Evolutionary conservation across 1,284 basidiomycete genomes (phyloP).

Genomic region (Coniophora puteana): DNA sequence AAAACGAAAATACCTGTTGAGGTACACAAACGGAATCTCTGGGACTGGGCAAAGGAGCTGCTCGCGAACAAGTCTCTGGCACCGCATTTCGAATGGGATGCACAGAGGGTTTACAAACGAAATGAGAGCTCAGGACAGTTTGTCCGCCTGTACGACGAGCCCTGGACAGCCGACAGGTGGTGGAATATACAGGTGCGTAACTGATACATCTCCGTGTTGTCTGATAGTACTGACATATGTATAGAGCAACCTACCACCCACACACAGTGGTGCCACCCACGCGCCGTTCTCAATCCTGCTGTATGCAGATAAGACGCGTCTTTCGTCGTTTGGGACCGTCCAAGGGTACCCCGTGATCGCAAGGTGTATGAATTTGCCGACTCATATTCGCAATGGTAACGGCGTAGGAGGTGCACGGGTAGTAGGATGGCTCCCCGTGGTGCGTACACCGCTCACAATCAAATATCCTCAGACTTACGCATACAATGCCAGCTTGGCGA

Average conservation of each 20-base stretch:
- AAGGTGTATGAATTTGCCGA: conserved; percentile 31
- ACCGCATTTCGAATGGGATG: conserved; percentile 25
- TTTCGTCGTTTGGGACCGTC: conserved; percentile 14
- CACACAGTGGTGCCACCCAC: neutral
- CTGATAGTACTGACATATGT: neutral
- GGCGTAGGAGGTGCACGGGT: conserved; percentile 33
- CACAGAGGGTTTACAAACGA: conserved; percentile 18
- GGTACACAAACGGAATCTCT: conserved; percentile 13
- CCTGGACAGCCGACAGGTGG: conserved; percentile 21
- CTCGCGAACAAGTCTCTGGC: conserved; percentile 14
- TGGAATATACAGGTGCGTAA: conserved; percentile 24
- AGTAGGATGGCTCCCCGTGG: conserved; percentile 42
- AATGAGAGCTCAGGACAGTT: conserved; percentile 13
- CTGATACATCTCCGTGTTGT: conserved; percentile 1
- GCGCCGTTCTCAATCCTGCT: conserved; percentile 5
- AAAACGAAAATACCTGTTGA: conserved; percentile 18
- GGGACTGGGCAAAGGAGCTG: conserved; percentile 21
- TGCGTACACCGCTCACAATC: conserved; percentile 15
- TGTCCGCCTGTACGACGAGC: conserved; percentile 20
- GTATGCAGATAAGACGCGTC: conserved; percentile 8
- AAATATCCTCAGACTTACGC: neutral
- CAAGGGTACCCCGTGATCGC: conserved; percentile 41
- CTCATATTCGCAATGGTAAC: conserved; percentile 31
- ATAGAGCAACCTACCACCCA: neutral
- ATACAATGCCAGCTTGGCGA: conserved; percentile 17